Conservation (phyloP, 768 basidiomycete genomes). For the Suillus hirtellus region DNA sequence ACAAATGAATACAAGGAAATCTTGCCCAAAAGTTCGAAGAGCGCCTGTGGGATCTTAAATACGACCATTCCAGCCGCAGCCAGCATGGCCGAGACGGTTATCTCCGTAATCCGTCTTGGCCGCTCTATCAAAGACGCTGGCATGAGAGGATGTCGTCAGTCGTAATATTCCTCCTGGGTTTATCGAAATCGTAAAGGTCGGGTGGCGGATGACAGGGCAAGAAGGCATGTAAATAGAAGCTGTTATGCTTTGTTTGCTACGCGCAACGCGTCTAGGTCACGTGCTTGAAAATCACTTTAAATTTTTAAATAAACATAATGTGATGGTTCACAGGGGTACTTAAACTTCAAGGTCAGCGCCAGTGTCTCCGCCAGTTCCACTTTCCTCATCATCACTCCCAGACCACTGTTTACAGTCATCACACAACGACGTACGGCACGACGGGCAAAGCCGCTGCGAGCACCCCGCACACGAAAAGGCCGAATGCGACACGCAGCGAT, state of each 20-base stretch:
- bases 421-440: background rate
- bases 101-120: background rate
- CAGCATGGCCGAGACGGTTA: background rate
- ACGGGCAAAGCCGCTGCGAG: background rate
- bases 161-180: background rate
- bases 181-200: background rate
- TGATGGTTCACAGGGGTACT: background rate
- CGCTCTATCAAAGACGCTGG: background rate
- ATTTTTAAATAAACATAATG: too few species aligned
- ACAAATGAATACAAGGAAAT: conserved; percentile 1
- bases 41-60: background rate
- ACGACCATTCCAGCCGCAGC: background rate
- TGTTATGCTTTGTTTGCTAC: background rate
- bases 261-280: background rate
- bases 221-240: background rate
- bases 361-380: background rate
- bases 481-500: background rate
- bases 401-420: background rate
- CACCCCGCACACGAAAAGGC: background rate
- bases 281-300: background rate
- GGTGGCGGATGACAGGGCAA: background rate
- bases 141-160: background rate
- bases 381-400: background rate
- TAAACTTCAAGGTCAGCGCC: background rate
- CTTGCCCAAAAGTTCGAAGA: conserved; percentile 1